phyloP scores from a whole-genome alignment of 1,284 basidiomycete species.

The Boletus subluridellus region DNA sequence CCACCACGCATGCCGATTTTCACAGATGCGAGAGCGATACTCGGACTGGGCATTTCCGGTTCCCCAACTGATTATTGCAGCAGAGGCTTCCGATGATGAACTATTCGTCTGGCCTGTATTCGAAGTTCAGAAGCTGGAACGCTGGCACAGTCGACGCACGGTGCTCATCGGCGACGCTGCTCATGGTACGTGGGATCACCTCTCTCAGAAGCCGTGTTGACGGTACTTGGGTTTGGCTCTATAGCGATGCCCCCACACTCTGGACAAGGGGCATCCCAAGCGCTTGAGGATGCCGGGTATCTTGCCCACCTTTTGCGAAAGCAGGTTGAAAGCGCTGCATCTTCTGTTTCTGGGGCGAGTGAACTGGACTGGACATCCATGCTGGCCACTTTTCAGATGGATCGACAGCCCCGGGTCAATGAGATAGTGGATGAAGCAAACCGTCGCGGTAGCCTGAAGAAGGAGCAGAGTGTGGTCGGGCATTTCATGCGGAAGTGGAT shows the following conservation, averaged over 20 bases:
- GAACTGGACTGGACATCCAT: constrained; percentile 15
- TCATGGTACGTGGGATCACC: constrained; percentile 24
- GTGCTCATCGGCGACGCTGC: constrained; percentile 34
- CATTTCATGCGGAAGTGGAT: constrained; percentile 28
- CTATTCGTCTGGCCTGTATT: constrained; percentile 32
- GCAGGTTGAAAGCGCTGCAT: constrained; percentile 5
- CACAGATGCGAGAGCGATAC: constrained; percentile 29
- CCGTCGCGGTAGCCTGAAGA: constrained; percentile 28
- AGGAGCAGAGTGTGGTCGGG: constrained; percentile 15
- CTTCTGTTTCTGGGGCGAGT: not conserved
- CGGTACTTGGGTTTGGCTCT: not conserved
- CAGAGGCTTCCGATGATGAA: constrained; percentile 14
- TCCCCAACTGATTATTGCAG: constrained; percentile 26
- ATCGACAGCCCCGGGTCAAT: constrained; percentile 28
- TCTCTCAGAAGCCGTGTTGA: not conserved
- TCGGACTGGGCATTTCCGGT: constrained; percentile 32
- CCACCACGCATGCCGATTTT: not conserved
- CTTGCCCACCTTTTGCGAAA: constrained; percentile 30
- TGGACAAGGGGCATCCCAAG: constrained; percentile 35
- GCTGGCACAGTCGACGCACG: constrained; percentile 28
- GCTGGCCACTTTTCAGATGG: constrained; percentile 27
- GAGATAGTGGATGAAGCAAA: constrained; percentile 30
- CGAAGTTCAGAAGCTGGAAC: constrained; percentile 24
- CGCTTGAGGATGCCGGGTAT: constrained; percentile 33
- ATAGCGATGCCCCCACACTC: constrained; percentile 36